A percentile compares a stretch with the other conserved stretches of the same genome.
These are phyloP conservation scores for Crucihimalaya himalaica DNA, from an alignment of 345 rosid genomes.

Conservation along the genomic window DNA sequence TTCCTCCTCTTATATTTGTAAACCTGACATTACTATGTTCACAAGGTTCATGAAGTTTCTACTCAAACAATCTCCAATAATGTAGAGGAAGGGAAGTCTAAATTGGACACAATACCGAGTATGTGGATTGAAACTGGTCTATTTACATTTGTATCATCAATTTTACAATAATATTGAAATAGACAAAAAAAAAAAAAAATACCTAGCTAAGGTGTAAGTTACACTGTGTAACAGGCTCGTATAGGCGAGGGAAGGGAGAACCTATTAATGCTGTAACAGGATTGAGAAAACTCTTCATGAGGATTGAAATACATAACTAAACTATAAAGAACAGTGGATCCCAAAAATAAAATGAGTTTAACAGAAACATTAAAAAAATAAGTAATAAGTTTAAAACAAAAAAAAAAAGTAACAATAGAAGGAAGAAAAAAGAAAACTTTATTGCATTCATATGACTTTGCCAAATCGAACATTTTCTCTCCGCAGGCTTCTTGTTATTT, in stretches of 20 bases:
- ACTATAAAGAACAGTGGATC: not conserved
- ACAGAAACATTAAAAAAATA: not conserved
- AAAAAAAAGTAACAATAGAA: not conserved
- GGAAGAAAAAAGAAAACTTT: slow-evolving; percentile 20
- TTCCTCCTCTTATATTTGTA: not conserved
- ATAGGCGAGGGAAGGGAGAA: not conserved
- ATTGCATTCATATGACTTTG: slow-evolving; percentile 41
- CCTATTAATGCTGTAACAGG: not conserved
- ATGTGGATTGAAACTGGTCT: not conserved
- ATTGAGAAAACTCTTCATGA: not conserved
- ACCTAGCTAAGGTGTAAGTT: not conserved
- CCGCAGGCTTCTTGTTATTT: slow-evolving; percentile 51
- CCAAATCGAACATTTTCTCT: slow-evolving; percentile 37
- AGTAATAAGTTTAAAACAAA: not conserved
- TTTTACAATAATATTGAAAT: not conserved
- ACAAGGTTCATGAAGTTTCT: not conserved
- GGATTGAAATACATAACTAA: not conserved
- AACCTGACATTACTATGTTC: not conserved
- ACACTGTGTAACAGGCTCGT: not conserved
- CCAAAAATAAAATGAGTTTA: not conserved
- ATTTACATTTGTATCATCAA: not conserved
- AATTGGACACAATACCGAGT: not conserved
- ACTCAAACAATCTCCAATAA: not conserved
- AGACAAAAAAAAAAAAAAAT: not conserved
- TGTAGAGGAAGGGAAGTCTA: not conserved